Conservation (phyloP, 1,139 yeast genomes). For the Kazachstania sp. region DNA sequence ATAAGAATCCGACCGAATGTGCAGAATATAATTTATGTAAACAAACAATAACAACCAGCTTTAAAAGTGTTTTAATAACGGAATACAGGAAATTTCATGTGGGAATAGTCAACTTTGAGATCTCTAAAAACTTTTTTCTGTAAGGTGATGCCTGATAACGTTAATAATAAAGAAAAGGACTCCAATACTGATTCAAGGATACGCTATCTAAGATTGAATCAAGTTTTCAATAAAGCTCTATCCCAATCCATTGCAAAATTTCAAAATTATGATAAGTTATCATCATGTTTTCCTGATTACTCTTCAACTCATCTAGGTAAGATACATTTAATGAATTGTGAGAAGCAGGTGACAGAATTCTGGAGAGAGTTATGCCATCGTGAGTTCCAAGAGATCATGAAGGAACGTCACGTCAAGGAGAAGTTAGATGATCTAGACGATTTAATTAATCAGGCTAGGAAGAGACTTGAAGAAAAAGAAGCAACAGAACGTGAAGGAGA, state of each 20-base stretch:
- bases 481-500: conserved; percentile 33
- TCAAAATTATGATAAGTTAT: conserved; percentile 50
- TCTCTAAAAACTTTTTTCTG: too few relatives aligned
- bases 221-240: conserved; percentile 58
- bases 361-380: conserved; percentile 51
- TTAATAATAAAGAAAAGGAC: not conserved
- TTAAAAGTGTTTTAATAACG: too few relatives aligned
- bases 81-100: too few relatives aligned
- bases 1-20: not conserved
- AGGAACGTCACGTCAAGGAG: conserved; percentile 49
- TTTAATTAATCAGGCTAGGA: conserved; percentile 47
- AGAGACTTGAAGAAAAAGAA: conserved; percentile 21
- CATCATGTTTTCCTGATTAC: conserved; percentile 59
- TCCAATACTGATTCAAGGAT: conserved; percentile 19
- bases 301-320: conserved; percentile 44
- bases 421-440: conserved; percentile 62
- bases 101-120: too few relatives aligned
- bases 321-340: conserved; percentile 46
- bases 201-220: conserved; percentile 45
- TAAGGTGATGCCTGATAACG: not conserved
- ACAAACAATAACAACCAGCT: too few relatives aligned
- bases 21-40: too few relatives aligned
- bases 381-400: conserved; percentile 60
- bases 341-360: conserved; percentile 51
- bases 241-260: conserved; percentile 55